Percentiles rank a stretch among this genome's conserved stretches.
phyloP scores from a whole-genome alignment of 306 rosid genomes.

The Lathyrus tuberosus region DNA sequence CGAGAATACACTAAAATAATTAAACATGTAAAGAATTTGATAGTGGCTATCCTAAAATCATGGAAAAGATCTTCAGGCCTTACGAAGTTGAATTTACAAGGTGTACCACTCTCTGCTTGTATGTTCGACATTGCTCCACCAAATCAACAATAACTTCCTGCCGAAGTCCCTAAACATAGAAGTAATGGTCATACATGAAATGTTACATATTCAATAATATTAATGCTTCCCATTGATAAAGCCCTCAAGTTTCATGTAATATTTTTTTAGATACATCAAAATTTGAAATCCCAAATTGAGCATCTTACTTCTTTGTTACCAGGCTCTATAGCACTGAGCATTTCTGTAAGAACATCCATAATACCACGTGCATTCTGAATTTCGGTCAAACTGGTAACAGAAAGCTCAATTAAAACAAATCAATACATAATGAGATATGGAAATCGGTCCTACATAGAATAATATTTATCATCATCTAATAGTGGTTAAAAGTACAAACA shows the following conservation, averaged over 20 bases:
- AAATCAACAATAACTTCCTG: constrained; percentile 97
- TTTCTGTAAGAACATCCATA: constrained; percentile 94
- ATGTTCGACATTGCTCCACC: constrained; percentile 88
- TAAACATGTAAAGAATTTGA: constrained; percentile 24
- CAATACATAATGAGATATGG: constrained; percentile 8
- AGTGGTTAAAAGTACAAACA: constrained; percentile 7
- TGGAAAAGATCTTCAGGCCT: constrained; percentile 44
- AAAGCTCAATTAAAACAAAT: constrained; percentile 40
- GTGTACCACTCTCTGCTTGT: constrained; percentile 96
- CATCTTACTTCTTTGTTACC: constrained; percentile 77
- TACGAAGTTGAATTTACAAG: constrained; percentile 97
- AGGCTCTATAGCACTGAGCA: constrained; percentile 89
- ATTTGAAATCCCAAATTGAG: constrained; percentile 22
- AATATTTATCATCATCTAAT: constrained; percentile 2
- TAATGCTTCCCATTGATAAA: constrained; percentile 30
- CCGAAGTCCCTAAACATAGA: constrained; percentile 68
- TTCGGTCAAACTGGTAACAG: constrained; percentile 75
- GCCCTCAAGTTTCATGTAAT: constrained; percentile 19
- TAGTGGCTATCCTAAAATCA: not conserved
- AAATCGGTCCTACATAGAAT: constrained; percentile 16
- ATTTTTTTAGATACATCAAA: constrained; percentile 4
- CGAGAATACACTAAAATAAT: constrained; percentile 15
- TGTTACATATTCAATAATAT: constrained; percentile 21
- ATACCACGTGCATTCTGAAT: constrained; percentile 96
- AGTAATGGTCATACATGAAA: constrained; percentile 29